Base-by-base conservation (phyloP, 2,329 filamentous ascomycete genomes). In the Emmonsia crescens region DNA sequence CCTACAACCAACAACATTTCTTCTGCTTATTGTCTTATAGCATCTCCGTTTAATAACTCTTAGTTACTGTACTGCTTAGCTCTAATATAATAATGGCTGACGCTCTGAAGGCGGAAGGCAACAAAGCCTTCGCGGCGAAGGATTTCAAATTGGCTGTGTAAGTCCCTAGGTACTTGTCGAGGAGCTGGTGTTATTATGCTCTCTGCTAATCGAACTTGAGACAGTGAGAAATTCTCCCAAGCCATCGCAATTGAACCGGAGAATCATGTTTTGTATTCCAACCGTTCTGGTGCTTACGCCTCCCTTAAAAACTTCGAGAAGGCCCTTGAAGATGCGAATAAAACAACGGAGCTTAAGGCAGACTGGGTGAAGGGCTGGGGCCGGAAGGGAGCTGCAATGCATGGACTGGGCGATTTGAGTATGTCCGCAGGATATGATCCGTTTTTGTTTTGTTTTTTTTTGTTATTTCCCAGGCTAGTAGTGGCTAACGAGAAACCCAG, bases 341-440 rank as follows among this genome's bases (percentile, higher is more conserved):
- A 96, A 83, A 94, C 91, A 2, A 95, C 89, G 61, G 85, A 96
- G 77, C 81, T 99, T 75, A 97, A 99, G 82, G 89, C 93, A 14
- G 94, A 97, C 80, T 99, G 94, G 94, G 86, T 91, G 63, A 97
- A 97, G 79, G 94, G 94, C 67, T 96, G 91, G 88, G 88, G 89
- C 63, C 87, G 94, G 64, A 96, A 96, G 76, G 94, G 93, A 67
- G 88, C 91, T 65, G 94, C 94, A 61, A 82, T 92, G 40, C 94
- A 96, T 75, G 94, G 94, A 54, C 80, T 87, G 63, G 90, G 92
- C 59, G 91, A 99, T 73, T 82, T 97, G 27, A 70, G 82, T 84
- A 79, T 65, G 79, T 73, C n/a, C 40, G 54, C 24, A 6, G 29
- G 31, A 33, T 29, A 16, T 33, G 12, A n/a, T 14, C 36, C 14